Evolutionary conservation across 2,329 filamentous ascomycete species (phyloP).

Genomic region (Westerdykella ornata): DNA sequence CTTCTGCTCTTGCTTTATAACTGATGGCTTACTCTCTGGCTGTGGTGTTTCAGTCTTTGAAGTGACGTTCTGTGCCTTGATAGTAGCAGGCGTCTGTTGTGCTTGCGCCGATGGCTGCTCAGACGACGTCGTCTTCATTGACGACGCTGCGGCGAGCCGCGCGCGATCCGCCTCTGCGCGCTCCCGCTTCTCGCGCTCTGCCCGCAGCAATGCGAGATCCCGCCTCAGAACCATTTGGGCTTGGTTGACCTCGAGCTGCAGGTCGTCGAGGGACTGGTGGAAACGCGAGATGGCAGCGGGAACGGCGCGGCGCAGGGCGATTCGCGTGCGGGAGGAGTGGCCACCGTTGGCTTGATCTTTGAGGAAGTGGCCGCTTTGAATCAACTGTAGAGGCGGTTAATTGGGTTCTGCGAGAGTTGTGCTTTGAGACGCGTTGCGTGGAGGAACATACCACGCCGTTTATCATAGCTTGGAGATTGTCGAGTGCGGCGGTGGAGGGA

Average conservation of each 20-base stretch:
- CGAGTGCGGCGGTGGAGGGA: conserved; percentile 27
- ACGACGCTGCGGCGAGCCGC: conserved; percentile 23
- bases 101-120: not conserved
- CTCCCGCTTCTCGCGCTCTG: conserved; percentile 32
- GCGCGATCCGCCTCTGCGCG: conserved; percentile 28
- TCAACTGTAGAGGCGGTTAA: conserved; percentile 29
- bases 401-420: conserved; percentile 1
- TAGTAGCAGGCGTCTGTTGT: not conserved
- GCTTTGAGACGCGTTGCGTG: not conserved
- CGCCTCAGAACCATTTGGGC: conserved; percentile 32
- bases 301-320: conserved; percentile 35
- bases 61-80: not conserved
- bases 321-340: conserved; percentile 25
- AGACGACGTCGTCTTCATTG: conserved; percentile 2
- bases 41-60: not conserved
- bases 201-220: conserved; percentile 33
- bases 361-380: conserved; percentile 42
- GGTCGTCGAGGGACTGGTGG: conserved; percentile 47
- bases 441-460: conserved; percentile 41
- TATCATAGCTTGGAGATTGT: conserved; percentile 43
- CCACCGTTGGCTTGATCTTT: conserved; percentile 34
- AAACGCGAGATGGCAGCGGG: conserved; percentile 40
- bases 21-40: conserved; percentile 6
- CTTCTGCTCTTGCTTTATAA: conserved; percentile 12
- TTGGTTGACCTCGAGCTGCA: conserved; percentile 42